Conservation (phyloP, 1,139 yeast genomes). For the Williopsis jadinii region DNA sequence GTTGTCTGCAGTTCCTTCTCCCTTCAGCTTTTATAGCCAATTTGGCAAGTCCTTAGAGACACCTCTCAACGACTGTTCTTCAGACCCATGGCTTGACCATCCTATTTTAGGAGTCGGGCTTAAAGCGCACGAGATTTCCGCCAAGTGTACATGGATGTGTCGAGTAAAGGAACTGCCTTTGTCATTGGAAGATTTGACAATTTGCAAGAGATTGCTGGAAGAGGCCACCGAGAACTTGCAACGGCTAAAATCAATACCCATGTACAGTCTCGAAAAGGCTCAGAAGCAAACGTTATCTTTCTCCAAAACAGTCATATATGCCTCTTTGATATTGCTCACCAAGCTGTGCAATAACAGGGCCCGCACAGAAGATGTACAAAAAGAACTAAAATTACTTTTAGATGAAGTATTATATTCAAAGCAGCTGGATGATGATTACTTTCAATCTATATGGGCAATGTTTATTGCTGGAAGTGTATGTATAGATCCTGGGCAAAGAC, state of each 20-base stretch:
- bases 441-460: conserved; percentile 19
- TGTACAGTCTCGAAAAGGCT: conserved; percentile 1
- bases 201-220: conserved; percentile 8
- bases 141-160: conserved; percentile 24
- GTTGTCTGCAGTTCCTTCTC: conserved; percentile 24
- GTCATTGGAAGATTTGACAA: conserved; percentile 5
- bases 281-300: conserved; percentile 12
- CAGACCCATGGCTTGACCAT: conserved; percentile 17
- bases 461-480: conserved; percentile 19
- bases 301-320: conserved; percentile 12
- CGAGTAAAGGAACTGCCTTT: conserved; percentile 14
- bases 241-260: conserved; percentile 1
- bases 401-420: conserved; percentile 8
- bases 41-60: conserved; percentile 10
- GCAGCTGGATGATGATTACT: conserved; percentile 5
- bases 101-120: conserved; percentile 21
- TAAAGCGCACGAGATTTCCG: conserved; percentile 22
- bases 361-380: conserved; percentile 9
- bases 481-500: conserved; percentile 7
- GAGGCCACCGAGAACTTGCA: conserved; percentile 8
- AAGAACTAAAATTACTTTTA: conserved; percentile 8
- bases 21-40: conserved; percentile 23
- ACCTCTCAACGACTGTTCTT: conserved; percentile 5
- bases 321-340: conserved; percentile 13
- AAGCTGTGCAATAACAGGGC: conserved; percentile 12